Evolutionary conservation across 441 rosid species (phyloP).

Genomic region (Populus hybrid): DNA sequence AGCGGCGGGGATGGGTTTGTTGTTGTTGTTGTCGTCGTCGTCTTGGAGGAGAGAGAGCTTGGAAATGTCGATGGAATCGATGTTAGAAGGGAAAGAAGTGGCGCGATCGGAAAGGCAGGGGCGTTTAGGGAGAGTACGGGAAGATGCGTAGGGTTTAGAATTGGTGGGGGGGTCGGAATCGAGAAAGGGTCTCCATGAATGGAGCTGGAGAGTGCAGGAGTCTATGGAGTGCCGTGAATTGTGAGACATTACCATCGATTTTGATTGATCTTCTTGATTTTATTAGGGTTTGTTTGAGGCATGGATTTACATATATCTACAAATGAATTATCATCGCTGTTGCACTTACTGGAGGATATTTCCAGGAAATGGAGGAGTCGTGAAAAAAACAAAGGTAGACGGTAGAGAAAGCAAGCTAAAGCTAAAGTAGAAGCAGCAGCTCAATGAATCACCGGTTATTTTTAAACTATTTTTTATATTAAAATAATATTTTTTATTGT

Average conservation of each 20-base stretch:
- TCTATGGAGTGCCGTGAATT: constrained; percentile 66
- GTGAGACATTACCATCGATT: constrained; percentile 40
- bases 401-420: no score
- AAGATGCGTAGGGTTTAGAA: constrained; percentile 23
- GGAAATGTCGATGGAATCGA: constrained; percentile 62
- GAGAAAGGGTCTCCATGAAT: constrained; percentile 30
- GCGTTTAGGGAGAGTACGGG: constrained; percentile 54
- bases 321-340: neutral
- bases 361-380: neutral
- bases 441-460: no score
- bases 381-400: no score
- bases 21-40: constrained; percentile 40
- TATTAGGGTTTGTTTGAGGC: no score
- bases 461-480: no score
- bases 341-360: neutral
- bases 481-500: no score
- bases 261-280: neutral
- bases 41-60: constrained; percentile 47
- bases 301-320: neutral
- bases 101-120: constrained; percentile 95
- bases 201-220: constrained; percentile 70
- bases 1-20: constrained; percentile 20
- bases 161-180: constrained; percentile 28
- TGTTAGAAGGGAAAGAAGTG: constrained; percentile 54
- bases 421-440: no score